Base-by-base conservation (phyloP, 768 basidiomycete genomes). In the Boletus vinaceobasis region DNA sequence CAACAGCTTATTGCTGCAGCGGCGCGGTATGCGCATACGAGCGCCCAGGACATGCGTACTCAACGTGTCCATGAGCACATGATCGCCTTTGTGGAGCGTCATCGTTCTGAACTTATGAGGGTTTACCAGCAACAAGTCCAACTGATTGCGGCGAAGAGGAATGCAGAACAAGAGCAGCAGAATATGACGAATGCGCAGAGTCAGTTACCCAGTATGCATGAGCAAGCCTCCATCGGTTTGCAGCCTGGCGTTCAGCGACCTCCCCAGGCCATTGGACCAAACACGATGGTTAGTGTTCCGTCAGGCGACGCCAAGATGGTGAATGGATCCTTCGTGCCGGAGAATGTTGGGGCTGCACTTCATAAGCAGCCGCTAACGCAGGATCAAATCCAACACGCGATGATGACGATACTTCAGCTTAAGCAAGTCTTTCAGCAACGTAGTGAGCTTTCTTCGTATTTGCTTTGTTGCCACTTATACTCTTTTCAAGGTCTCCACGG, bases 71-170 rank as follows among this genome's bases (percentile, higher is more conserved):
- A 74, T 6, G 81, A 83, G 21, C 58, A 73, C 44, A 67, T 82
- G 51, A 84, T 90, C 44, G 55, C 69, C 32, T 74, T 81, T 53
- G 80, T 89, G 36, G 88, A 90, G 60, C 59, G 60, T 4, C 65
- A 86, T 60, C 81, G 87, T 38, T 1, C 60, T 5, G 58, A 60
- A 55, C 71, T 57, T 48, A 55, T 52, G 52, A 70, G 56, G 48
- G 32, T 61, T 35, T 67, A 61, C 35, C 73, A 73, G 42, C 64
- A 59, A 33, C 71, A 68, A 19, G 17, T 44, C 2, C 62, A 63
- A n/a, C 8, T 59, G 7, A 10, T 55, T 5, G 49, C 59, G 15
- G 50, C 60, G 14, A 67, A 64, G 56, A 58, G 56, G 48, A 60
- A 55, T 37, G 62, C 59, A 2, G 62, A 63, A 21, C 66, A 68